These are phyloP conservation scores for Sporothrix protearum DNA, from an alignment of 2,329 filamentous ascomycete genomes.

Conservation along the genomic window DNA sequence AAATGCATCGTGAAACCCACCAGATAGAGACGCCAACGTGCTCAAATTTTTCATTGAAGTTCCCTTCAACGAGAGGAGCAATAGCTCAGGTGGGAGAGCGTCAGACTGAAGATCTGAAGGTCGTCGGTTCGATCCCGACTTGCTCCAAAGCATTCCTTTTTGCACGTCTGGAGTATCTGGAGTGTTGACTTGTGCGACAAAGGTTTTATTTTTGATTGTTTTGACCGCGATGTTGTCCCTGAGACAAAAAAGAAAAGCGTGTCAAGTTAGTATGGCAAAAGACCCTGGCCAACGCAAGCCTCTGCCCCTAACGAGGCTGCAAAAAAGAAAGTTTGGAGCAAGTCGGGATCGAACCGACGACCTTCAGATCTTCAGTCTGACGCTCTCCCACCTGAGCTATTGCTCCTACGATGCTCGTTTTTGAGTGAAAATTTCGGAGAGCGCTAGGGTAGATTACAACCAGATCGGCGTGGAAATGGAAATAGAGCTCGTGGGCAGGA, in stretches of 20 bases:
- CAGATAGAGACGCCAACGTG: background rate
- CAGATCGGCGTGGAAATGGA: background rate
- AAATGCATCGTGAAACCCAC: background rate
- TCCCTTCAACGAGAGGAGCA: background rate
- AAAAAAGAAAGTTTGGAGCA: slow-evolving; percentile 6
- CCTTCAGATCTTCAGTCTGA: slow-evolving; percentile 17
- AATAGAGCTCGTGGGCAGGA: too few species aligned
- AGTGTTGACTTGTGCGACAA: background rate
- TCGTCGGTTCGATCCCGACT: slow-evolving; percentile 19
- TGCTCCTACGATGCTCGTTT: background rate
- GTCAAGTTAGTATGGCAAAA: too few species aligned
- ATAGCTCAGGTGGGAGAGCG: slow-evolving; percentile 19
- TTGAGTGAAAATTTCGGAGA: background rate
- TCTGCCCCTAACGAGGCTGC: too few species aligned
- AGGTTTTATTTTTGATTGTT: too few species aligned
- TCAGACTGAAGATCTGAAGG: slow-evolving; percentile 20
- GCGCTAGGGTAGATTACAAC: slow-evolving; percentile 1
- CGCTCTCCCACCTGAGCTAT: slow-evolving; percentile 17
- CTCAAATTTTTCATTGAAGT: slow-evolving; percentile 2
- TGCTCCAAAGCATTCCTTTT: slow-evolving; percentile 6
- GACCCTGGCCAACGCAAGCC: too few species aligned
- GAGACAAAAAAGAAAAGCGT: too few species aligned
- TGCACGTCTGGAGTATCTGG: background rate
- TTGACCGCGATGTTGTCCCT: too few species aligned
- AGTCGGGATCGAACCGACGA: slow-evolving; percentile 17